Conservation (phyloP, 495 filamentous ascomycete species). For the Podospora comata region DNA sequence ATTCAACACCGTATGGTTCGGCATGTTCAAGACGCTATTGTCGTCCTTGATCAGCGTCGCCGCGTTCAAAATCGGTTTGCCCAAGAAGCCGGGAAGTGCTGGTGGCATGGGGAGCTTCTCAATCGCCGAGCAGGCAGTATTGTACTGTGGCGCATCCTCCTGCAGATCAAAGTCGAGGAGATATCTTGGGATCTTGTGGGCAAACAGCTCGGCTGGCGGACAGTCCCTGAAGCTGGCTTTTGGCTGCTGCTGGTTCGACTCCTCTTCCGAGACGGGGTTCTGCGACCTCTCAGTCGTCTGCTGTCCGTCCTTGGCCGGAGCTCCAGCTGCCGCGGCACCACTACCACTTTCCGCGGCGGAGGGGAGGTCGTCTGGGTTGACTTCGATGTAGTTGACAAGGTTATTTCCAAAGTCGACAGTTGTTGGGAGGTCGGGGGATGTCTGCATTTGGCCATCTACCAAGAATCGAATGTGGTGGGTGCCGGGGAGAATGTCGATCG, state of each 20-base stretch:
- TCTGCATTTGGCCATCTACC: slow-evolving; percentile 87
- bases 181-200: slow-evolving; percentile 72
- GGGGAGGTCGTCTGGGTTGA: slow-evolving; percentile 66
- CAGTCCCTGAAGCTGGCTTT: slow-evolving; percentile 41
- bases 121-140: slow-evolving; percentile 64
- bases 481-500: slow-evolving; percentile 78
- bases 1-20: slow-evolving; percentile 95
- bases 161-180: slow-evolving; percentile 79
- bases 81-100: slow-evolving; percentile 82
- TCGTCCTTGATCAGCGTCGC: slow-evolving; percentile 92
- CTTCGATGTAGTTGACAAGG: slow-evolving; percentile 95
- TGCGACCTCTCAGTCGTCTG: slow-evolving; percentile 30
- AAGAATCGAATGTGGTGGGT: slow-evolving; percentile 97
- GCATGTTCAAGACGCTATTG: slow-evolving; percentile 90
- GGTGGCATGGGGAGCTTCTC: slow-evolving; percentile 78
- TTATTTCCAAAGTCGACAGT: slow-evolving; percentile 97
- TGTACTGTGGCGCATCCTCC: slow-evolving; percentile 68
- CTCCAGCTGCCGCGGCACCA: slow-evolving; percentile 12
- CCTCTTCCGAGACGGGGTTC: slow-evolving; percentile 34
- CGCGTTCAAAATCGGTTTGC: slow-evolving; percentile 91
- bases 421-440: slow-evolving; percentile 80
- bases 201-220: slow-evolving; percentile 50
- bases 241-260: slow-evolving; percentile 31
- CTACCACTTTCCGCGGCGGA: neutral
- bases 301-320: slow-evolving; percentile 28